Percentiles rank a stretch among this genome's conserved stretches.
Evolutionary conservation across 345 rosid genomes (phyloP).

Genomic region (Lepidium aucheri): DNA sequence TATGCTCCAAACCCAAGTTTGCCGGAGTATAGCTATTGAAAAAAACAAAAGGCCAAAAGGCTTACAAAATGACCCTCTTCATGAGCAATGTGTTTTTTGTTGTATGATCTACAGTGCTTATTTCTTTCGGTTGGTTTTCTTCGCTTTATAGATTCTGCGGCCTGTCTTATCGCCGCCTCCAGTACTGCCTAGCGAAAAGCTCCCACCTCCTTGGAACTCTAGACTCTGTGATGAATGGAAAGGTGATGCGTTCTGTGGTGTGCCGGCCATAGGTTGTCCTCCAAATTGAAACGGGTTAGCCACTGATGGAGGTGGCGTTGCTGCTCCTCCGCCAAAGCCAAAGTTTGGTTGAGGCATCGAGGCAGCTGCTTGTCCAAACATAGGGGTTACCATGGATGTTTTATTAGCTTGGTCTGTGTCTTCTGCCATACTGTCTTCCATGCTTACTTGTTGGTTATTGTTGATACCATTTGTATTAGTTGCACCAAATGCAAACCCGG

Average conservation of each 20-base stretch:
- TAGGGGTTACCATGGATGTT: conserved; percentile 29
- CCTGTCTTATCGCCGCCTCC: conserved; percentile 63
- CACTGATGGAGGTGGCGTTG: conserved; percentile 29
- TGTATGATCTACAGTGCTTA: conserved; percentile 17
- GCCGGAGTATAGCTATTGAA: background rate
- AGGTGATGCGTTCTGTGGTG: conserved; percentile 42
- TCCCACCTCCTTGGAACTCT: conserved; percentile 60
- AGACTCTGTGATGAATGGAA: conserved; percentile 60
- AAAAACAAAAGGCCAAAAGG: background rate
- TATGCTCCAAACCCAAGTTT: background rate
- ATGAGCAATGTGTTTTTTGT: background rate
- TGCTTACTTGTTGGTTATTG: conserved; percentile 59
- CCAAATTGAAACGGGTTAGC: conserved; percentile 62
- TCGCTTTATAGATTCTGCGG: conserved; percentile 46
- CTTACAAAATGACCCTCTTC: background rate
- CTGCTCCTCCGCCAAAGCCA: conserved; percentile 30
- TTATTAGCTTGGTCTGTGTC: conserved; percentile 60
- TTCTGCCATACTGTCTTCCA: conserved; percentile 99
- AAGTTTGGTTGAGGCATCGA: conserved; percentile 31
- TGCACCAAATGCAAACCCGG: conserved; percentile 44
- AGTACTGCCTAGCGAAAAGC: conserved; percentile 78
- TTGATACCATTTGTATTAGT: conserved; percentile 29
- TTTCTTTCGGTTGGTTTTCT: conserved; percentile 38
- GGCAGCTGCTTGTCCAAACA: conserved; percentile 44
- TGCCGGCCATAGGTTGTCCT: conserved; percentile 37